Evolutionary conservation across 441 rosid genomes (phyloP), one percentile per base, ranked within the genome.

Genomic region (Syzygium malaccense): DNA sequence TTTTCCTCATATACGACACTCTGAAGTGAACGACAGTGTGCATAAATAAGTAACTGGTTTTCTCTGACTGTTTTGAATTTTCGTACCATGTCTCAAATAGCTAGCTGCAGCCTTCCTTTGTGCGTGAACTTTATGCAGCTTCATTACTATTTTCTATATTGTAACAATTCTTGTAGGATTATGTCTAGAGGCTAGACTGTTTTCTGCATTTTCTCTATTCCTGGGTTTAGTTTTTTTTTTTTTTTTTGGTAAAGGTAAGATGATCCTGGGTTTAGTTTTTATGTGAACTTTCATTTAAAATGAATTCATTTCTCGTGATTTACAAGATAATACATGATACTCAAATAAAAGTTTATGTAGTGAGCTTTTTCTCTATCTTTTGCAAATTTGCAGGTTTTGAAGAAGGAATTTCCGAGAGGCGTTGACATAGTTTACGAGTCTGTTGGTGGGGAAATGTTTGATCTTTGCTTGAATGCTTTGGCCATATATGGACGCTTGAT

Each of bases 361-460:
- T 9, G 79, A 37, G 80, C 49, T 71, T 75, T 37, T 23, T 41
- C 83, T 75, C 83, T 37, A 37, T 75, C 45, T 85, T 55, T 23
- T 75, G n/a, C 83, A 75, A 68, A 37, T 84, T 90, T 30, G 45
- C 96, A 98, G 99, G 98, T 96, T 88, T 91, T 97, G 57, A 95
- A 93, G 93, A 92, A 93, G 90, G 99, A 98, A 92, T 98, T 93
- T 87, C 97, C 99, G 37, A 94, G 94, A 89, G 99, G 99, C 78
- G 89, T 97, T 12, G 97, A 97, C 92, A 94, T 96, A 86, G 93
- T 94, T 89, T 98, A 98, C 25, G 99, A 98, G 92, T 98, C 99
- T 54, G 99, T 98, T 79, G 99, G 99, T 62, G 99, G 99, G 64
- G 93, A 94, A 90, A 96, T 98, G 99, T 96, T 98, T 88, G 93